phyloP scores from a whole-genome alignment of 495 filamentous ascomycete genomes.

The Penicillium simplicissimum region DNA sequence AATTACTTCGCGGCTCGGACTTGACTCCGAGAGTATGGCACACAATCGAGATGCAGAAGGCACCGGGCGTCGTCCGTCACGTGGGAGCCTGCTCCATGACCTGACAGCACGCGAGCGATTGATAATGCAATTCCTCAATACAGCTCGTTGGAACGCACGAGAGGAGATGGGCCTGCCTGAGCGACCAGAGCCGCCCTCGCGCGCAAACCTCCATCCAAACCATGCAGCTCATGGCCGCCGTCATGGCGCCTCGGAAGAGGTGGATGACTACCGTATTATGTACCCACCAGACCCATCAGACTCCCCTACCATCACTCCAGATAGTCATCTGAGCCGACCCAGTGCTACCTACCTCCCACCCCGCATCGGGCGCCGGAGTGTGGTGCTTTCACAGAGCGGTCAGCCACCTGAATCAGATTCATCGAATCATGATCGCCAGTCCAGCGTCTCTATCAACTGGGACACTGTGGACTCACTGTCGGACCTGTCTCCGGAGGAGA shows the following conservation, averaged over 20 bases:
- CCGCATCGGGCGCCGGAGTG: constrained; percentile 43
- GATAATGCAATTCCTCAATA: constrained; percentile 58
- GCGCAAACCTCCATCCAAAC: constrained; percentile 30
- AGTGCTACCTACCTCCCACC: constrained; percentile 13
- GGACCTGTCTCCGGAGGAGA: constrained; percentile 32
- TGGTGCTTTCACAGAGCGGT: constrained; percentile 44
- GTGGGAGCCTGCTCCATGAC: constrained; percentile 46
- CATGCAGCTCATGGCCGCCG: constrained; percentile 36
- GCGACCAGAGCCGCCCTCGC: constrained; percentile 35
- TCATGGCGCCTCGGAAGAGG: constrained; percentile 38
- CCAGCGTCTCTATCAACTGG: constrained; percentile 40
- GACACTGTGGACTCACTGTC: constrained; percentile 42
- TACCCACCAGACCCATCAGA: constrained; percentile 35
- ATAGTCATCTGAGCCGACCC: constrained; percentile 29
- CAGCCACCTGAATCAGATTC: constrained; percentile 22
- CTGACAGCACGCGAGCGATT: constrained; percentile 58
- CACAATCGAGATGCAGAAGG: constrained; percentile 22
- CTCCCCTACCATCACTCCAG: constrained; percentile 30
- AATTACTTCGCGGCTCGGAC: constrained; percentile 32
- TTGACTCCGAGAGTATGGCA: constrained; percentile 31
- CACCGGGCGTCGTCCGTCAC: constrained; percentile 31
- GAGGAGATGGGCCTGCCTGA: constrained; percentile 39
- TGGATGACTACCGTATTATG: constrained; percentile 43
- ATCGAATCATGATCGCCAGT: constrained; percentile 36
- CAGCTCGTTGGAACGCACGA: constrained; percentile 43